Evolutionary conservation across 192 early-diverging fungal species (phyloP).

Genomic region (Phlyctochytrium bullatum): DNA sequence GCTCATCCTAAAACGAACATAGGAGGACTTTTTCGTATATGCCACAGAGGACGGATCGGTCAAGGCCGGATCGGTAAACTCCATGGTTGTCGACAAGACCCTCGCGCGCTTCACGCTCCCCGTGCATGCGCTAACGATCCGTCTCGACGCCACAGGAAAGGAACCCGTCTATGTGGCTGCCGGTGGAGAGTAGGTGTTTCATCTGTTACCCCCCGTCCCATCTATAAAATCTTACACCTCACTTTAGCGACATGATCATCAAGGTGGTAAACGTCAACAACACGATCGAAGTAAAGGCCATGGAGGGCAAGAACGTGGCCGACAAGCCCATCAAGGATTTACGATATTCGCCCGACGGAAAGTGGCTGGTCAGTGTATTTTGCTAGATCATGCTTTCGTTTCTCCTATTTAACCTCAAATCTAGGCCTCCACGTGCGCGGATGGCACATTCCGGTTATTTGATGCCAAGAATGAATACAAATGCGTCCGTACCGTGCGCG

Average conservation of each 20-base stretch:
- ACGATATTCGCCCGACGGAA: constrained; percentile 80
- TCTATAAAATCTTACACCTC: constrained; percentile 5
- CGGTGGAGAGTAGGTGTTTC: constrained; percentile 19
- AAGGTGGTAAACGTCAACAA: constrained; percentile 34
- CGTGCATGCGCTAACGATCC: no score
- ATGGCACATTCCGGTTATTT: constrained; percentile 68
- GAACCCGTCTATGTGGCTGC: constrained; percentile 19
- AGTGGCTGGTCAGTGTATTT: constrained; percentile 57
- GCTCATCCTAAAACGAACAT: no score
- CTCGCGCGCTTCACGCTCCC: constrained; percentile 9
- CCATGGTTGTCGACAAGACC: constrained; percentile 22
- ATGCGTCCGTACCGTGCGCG: constrained; percentile 12
- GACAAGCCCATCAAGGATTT: constrained; percentile 89
- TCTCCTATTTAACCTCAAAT: constrained; percentile 5
- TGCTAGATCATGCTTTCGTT: not conserved
- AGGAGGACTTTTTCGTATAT: constrained; percentile 5
- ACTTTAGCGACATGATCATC: constrained; percentile 33
- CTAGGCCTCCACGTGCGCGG: constrained; percentile 48
- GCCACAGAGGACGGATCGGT: constrained; percentile 3
- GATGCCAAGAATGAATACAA: constrained; percentile 31
- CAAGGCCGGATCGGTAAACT: not conserved
- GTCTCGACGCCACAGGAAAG: no score
- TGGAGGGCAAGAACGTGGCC: constrained; percentile 79
- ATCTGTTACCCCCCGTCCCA: constrained; percentile 4
- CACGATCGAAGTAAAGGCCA: constrained; percentile 14